Base-by-base conservation (phyloP, 345 rosid genomes). In the Conringia planisiliqua region DNA sequence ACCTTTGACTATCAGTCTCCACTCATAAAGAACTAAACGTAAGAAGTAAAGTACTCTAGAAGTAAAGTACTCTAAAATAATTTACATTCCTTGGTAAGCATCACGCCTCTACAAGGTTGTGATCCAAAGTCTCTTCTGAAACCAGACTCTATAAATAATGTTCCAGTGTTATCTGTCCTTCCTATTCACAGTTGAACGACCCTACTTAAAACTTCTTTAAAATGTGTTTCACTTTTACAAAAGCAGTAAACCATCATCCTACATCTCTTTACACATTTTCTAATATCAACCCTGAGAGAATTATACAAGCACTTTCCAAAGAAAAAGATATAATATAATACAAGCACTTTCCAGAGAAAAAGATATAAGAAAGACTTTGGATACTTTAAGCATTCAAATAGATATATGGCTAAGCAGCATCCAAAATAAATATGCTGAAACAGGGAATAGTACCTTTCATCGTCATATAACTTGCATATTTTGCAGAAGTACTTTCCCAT, bases 401-500 rank as follows among this genome's bases (percentile, higher is more conserved):
- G 38, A 7, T 35, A 35, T 35, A 10, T 10, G 0, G 2, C 24
- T 0, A 35, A 35, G 38, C 38, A 35, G 0, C 10, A 7, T 35
- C 38, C 17, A 52, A 26, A 26, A 10, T 54, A 51, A 2, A 61
- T 29, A 32, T 47, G 6, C 27, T 24, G 3, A 56, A 18, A 12
- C 54, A 46, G 32, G 48, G 42, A 38, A n/a, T 30, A 38, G 5
- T 38, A 93, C 98, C 97, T 89, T 67, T 81, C 88, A 67, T 88
- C 92, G 3, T 93, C 97, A 68, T 83, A 87, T 56, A 91, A 76
- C 79, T 82, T 89, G 88, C 98, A 91, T 71, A 89, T 88, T 54
- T 66, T 81, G 88, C 98, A 90, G 46, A 83, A 90, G 75, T 90
- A 90, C 73, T 89, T 86, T 10, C 92, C 94, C 94, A 89, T 90